Conservation (phyloP, 352 stramenopile species). For the Phytophthora sp. region DNA sequence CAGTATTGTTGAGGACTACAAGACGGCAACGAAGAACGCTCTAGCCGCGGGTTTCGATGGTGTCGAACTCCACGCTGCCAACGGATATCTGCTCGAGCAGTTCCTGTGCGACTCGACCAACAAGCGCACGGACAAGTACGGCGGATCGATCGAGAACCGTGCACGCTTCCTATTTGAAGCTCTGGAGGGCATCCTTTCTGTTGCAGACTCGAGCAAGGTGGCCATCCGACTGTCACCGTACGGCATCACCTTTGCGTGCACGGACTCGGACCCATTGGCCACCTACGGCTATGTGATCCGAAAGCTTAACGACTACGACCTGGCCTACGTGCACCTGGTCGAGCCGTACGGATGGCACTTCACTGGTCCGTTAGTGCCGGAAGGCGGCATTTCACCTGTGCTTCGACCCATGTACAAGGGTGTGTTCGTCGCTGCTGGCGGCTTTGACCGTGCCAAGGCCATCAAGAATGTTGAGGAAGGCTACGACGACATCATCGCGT, state of each 20-base stretch:
- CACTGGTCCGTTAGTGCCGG: conserved; percentile 22
- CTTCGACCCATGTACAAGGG: conserved; percentile 53
- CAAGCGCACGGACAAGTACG: conserved; percentile 77
- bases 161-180: conserved; percentile 67
- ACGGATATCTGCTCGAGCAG: conserved; percentile 91
- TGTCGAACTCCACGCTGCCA: conserved; percentile 86
- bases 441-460: conserved; percentile 36
- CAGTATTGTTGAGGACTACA: conserved; percentile 66
- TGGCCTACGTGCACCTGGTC: conserved; percentile 47
- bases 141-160: conserved; percentile 78
- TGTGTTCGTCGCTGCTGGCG: conserved; percentile 39
- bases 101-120: conserved; percentile 80
- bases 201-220: conserved; percentile 28
- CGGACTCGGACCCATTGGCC: conserved; percentile 9
- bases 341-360: conserved; percentile 37
- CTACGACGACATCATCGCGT: conserved; percentile 45
- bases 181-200: conserved; percentile 43
- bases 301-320: conserved; percentile 37
- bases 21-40: conserved; percentile 49
- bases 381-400: conserved; percentile 36
- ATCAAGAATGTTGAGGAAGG: conserved; percentile 35
- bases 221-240: conserved; percentile 26
- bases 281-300: conserved; percentile 38
- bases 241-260: conserved; percentile 23
- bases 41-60: conserved; percentile 88